Percentiles rank a stretch among this genome's conserved stretches.
Evolutionary conservation across 1,284 basidiomycete genomes (phyloP).

Genomic region (Trametes polyzona): DNA sequence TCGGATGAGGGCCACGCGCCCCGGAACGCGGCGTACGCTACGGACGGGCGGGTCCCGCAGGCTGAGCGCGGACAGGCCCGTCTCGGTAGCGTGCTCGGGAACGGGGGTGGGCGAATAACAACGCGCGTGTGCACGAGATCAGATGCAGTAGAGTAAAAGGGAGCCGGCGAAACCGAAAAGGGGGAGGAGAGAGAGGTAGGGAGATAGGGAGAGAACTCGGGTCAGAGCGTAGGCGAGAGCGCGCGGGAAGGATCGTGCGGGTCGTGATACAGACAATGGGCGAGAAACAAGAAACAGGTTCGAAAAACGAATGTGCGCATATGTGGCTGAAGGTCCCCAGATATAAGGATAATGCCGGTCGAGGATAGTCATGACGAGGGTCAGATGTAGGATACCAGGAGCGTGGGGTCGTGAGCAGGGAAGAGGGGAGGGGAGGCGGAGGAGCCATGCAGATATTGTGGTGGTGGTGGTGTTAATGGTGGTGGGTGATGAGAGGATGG

Average conservation of each 20-base stretch:
- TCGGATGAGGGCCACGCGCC: not conserved
- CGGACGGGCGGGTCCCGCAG: no score
- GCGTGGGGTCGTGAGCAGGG: slow-evolving; percentile 26
- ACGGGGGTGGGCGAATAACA: slow-evolving; percentile 18
- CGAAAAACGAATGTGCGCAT: slow-evolving; percentile 31
- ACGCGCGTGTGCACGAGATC: slow-evolving; percentile 27
- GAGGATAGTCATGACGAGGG: slow-evolving; percentile 20
- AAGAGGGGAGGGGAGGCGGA: slow-evolving; percentile 14
- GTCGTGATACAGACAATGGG: slow-evolving; percentile 31
- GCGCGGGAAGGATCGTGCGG: slow-evolving; percentile 24
- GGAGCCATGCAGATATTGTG: slow-evolving; percentile 9
- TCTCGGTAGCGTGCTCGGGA: slow-evolving; percentile 6
- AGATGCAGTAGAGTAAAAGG: slow-evolving; percentile 28
- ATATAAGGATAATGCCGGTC: slow-evolving; percentile 33
- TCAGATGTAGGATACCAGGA: slow-evolving; percentile 17
- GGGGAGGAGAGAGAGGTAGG: slow-evolving; percentile 1
- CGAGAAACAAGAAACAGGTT: slow-evolving; percentile 16
- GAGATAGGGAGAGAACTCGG: slow-evolving; percentile 9
- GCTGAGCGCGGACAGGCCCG: no score
- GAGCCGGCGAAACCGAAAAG: no score
- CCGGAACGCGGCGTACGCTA: slow-evolving; percentile 5
- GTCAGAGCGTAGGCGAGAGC: slow-evolving; percentile 11
- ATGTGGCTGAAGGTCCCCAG: slow-evolving; percentile 28
- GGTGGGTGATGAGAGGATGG: no score
- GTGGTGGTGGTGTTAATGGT: slow-evolving; percentile 5